Conservation (phyloP, 2,329 filamentous ascomycete genomes). For the Alternaria arbusti region DNA sequence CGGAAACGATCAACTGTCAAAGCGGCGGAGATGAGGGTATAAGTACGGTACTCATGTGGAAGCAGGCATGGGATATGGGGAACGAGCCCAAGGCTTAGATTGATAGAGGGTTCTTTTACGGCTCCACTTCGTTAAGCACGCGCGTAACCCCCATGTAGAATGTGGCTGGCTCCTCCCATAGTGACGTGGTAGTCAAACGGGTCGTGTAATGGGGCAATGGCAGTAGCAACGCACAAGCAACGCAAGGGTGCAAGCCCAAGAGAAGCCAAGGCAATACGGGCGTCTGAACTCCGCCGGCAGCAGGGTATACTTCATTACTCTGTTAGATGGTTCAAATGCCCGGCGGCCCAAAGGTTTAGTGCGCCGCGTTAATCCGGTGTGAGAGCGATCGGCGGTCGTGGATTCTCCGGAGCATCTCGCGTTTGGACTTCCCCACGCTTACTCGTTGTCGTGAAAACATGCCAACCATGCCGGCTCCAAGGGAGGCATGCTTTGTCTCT, state of each 20-base stretch:
- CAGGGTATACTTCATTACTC: conserved; percentile 33
- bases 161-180: conserved; percentile 33
- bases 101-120: conserved; percentile 21
- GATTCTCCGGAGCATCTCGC: conserved; percentile 24
- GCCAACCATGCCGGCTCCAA: conserved; percentile 4
- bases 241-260: conserved; percentile 45
- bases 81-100: conserved; percentile 20
- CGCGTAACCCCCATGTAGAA: conserved; percentile 29
- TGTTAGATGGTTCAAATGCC: conserved; percentile 27
- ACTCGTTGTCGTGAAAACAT: conserved; percentile 8
- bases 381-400: conserved; percentile 17
- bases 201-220: conserved; percentile 36
- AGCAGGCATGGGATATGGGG: conserved; percentile 22
- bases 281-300: conserved; percentile 36
- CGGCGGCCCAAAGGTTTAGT: conserved; percentile 29
- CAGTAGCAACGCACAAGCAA: conserved; percentile 43
- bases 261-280: conserved; percentile 41
- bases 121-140: conserved; percentile 37
- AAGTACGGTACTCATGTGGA: conserved; percentile 27
- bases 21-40: conserved; percentile 21
- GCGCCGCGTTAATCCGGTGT: conserved; percentile 23
- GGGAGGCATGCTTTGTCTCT: not conserved
- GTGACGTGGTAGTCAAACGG: conserved; percentile 47
- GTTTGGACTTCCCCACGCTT: conserved; percentile 17
- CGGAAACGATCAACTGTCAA: conserved; percentile 11